Conservation (phyloP, 2,329 filamentous ascomycete genomes). For the Exophiala calicioides region DNA sequence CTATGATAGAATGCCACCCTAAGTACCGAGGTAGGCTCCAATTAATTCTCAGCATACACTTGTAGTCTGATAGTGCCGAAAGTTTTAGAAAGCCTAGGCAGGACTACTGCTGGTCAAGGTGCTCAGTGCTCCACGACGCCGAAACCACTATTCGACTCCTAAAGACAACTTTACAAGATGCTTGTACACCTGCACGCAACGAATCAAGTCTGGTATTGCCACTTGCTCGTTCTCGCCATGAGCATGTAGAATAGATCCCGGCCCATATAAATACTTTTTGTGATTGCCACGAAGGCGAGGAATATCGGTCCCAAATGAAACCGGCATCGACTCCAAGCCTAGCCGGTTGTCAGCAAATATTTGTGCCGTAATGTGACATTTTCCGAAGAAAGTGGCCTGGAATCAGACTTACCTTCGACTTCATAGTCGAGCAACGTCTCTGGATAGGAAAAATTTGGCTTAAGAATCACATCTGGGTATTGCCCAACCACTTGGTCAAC, state of each 20-base stretch:
- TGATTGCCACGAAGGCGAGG: conserved; percentile 39
- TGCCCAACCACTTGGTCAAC: conserved; percentile 37
- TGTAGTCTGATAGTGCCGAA: too few relatives aligned
- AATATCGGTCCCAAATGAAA: conserved; percentile 45
- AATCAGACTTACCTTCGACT: conserved; percentile 26
- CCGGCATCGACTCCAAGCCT: conserved; percentile 40
- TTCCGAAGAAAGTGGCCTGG: too few relatives aligned
- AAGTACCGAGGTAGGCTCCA: too few relatives aligned
- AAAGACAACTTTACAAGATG: background rate
- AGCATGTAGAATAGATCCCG: conserved; percentile 43
- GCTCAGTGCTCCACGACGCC: too few relatives aligned
- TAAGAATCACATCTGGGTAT: conserved; percentile 39
- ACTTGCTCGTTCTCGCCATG: conserved; percentile 44
- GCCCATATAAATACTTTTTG: conserved; percentile 44
- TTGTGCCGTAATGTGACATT: too few relatives aligned
- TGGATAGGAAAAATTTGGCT: conserved; percentile 41
- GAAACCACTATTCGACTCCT: too few relatives aligned
- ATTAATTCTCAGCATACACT: background rate
- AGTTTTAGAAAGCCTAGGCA: too few relatives aligned
- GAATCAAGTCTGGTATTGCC: conserved; percentile 38
- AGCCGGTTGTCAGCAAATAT: too few relatives aligned
- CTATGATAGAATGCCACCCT: too few relatives aligned
- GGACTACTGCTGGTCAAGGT: too few relatives aligned
- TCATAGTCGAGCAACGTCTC: conserved; percentile 44
- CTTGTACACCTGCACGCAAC: conserved; percentile 43